Percentiles rank a stretch among this genome's conserved stretches.
Evolutionary conservation across 805 yeast species (phyloP).

Genomic region (Helenozyma baotianmanensis): DNA sequence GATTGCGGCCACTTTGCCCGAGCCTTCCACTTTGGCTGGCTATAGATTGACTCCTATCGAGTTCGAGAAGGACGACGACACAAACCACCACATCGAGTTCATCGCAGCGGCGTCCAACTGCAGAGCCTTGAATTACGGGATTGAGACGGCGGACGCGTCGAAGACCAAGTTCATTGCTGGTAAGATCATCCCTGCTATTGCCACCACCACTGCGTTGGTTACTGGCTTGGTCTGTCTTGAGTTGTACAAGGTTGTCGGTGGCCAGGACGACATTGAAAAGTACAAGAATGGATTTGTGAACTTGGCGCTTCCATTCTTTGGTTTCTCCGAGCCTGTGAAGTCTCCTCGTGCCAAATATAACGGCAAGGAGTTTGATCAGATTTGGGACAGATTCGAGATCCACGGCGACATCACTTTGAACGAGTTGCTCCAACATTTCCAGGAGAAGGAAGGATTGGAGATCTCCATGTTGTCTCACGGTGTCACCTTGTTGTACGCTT

Average conservation of each 20-base stretch:
- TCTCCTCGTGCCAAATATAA: constrained; percentile 82
- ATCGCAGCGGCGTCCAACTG: constrained; percentile 94
- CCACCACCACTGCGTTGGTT: constrained; percentile 97
- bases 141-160: constrained; percentile 82
- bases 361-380: constrained; percentile 71
- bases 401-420: constrained; percentile 72
- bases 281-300: constrained; percentile 91
- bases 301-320: constrained; percentile 92
- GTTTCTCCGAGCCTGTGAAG: constrained; percentile 92
- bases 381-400: constrained; percentile 93
- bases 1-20: constrained; percentile 77
- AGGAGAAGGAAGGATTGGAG: constrained; percentile 77
- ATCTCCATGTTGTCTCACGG: constrained; percentile 90
- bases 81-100: constrained; percentile 94
- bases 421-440: constrained; percentile 69
- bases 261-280: constrained; percentile 69
- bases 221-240: constrained; percentile 93
- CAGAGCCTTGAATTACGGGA: constrained; percentile 87
- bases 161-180: constrained; percentile 98
- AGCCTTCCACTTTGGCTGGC: constrained; percentile 84
- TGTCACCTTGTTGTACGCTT: constrained; percentile 84
- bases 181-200: constrained; percentile 96
- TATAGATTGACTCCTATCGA: constrained; percentile 85
- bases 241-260: constrained; percentile 82
- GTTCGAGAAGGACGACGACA: constrained; percentile 96